Percentiles rank a stretch among this genome's conserved stretches.
Evolutionary conservation across 2,329 filamentous ascomycete genomes (phyloP).

Genomic region (Calonectria pseudoreteaudii): DNA sequence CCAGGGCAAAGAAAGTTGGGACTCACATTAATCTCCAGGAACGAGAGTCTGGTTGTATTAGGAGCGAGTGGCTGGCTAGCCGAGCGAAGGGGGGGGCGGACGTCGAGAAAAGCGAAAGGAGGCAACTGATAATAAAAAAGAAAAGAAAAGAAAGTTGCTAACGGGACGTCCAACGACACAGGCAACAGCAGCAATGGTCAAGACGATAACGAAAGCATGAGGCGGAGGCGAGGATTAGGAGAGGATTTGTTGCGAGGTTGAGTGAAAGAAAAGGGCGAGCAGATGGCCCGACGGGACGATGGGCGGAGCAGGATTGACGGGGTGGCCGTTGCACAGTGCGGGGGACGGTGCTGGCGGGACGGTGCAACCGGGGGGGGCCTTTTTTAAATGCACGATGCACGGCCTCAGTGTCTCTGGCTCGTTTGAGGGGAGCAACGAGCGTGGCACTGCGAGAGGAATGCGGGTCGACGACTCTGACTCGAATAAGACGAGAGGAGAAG

Average conservation of each 20-base stretch:
- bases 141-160: constrained; percentile 18
- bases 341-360: constrained; percentile 28
- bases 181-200: constrained; percentile 25
- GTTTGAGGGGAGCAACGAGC: constrained; percentile 9
- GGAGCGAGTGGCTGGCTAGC: constrained; percentile 41
- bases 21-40: constrained; percentile 53
- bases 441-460: constrained; percentile 30
- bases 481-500: background rate
- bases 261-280: constrained; percentile 36
- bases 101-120: constrained; percentile 35
- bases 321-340: constrained; percentile 39
- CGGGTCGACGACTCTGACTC: constrained; percentile 21
- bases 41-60: constrained; percentile 42
- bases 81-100: constrained; percentile 37
- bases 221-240: constrained; percentile 36
- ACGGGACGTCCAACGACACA: constrained; percentile 27
- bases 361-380: constrained; percentile 24
- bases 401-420: constrained; percentile 34
- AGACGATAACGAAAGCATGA: constrained; percentile 38
- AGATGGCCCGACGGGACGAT: constrained; percentile 35
- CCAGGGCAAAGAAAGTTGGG: constrained; percentile 42
- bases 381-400: constrained; percentile 32
- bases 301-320: constrained; percentile 14
- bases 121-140: constrained; percentile 27
- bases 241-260: constrained; percentile 42